Percentiles rank a stretch among this genome's conserved stretches.
Conservation (phyloP, 805 yeast species). For the Myxozyma monticola region DNA sequence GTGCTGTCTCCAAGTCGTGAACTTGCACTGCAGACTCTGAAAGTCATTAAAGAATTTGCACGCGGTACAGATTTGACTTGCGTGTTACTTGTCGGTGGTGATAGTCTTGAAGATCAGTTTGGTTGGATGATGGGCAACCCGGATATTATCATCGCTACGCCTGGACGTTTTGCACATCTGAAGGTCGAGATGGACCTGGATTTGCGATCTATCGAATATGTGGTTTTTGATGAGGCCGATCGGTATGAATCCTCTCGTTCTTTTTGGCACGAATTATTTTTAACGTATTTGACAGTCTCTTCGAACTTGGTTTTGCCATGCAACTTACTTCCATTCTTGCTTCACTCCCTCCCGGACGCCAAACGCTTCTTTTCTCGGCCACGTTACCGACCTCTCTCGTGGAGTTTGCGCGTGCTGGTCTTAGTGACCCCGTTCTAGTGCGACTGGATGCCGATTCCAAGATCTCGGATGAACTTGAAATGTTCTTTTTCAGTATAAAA, state of each 20-base stretch:
- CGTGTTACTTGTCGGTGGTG: constrained; percentile 91
- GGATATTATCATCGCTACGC: constrained; percentile 93
- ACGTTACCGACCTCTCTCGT: constrained; percentile 90
- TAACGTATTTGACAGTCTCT: constrained; percentile 44
- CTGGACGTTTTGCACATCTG: constrained; percentile 94
- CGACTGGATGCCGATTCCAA: constrained; percentile 91
- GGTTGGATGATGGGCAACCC: constrained; percentile 91
- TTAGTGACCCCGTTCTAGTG: constrained; percentile 86
- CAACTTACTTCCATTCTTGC: constrained; percentile 87
- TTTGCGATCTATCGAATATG: constrained; percentile 77
- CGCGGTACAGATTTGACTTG: constrained; percentile 80
- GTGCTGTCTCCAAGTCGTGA: constrained; percentile 95
- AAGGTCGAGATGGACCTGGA: constrained; percentile 94
- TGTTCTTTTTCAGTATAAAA: constrained; percentile 81
- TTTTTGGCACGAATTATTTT: not conserved
- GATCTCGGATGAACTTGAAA: constrained; percentile 84
- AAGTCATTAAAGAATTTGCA: constrained; percentile 83
- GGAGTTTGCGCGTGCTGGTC: constrained; percentile 96
- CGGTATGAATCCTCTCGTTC: constrained; percentile 44
- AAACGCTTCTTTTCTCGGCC: constrained; percentile 88
- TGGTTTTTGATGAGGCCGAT: constrained; percentile 97
- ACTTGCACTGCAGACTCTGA: constrained; percentile 87
- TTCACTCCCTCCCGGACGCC: constrained; percentile 77
- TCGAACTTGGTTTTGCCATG: constrained; percentile 94
- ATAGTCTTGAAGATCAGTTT: constrained; percentile 95